phyloP scores from a whole-genome alignment of 257 asterid species.

The Echium plantagineum region DNA sequence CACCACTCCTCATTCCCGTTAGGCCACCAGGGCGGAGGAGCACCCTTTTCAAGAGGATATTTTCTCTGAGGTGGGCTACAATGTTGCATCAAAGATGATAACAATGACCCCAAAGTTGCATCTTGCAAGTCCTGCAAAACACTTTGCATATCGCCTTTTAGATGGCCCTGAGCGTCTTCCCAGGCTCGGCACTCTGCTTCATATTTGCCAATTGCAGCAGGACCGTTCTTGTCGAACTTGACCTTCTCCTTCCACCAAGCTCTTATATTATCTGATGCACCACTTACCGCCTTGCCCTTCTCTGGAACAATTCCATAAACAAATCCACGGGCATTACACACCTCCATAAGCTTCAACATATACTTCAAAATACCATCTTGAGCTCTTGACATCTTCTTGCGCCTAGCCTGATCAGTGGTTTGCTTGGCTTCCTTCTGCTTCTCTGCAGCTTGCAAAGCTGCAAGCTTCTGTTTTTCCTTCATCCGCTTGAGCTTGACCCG shows the following conservation, averaged over 20 bases:
- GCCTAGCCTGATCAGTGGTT: slow-evolving; percentile 43
- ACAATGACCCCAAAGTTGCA: slow-evolving; percentile 51
- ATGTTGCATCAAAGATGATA: slow-evolving; percentile 61
- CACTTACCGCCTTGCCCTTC: slow-evolving; percentile 62
- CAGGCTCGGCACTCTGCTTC: slow-evolving; percentile 35
- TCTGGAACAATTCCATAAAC: slow-evolving; percentile 70
- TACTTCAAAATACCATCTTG: slow-evolving; percentile 67
- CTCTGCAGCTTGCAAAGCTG: slow-evolving; percentile 39
- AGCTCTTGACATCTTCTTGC: slow-evolving; percentile 69
- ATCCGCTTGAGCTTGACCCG: slow-evolving; percentile 52
- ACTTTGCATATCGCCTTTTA: slow-evolving; percentile 21
- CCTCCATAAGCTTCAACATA: slow-evolving; percentile 72
- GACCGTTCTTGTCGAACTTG: slow-evolving; percentile 52
- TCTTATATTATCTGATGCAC: slow-evolving; percentile 56
- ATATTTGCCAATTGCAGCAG: slow-evolving; percentile 57
- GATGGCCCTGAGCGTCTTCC: slow-evolving; percentile 24
- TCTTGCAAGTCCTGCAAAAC: slow-evolving; percentile 53
- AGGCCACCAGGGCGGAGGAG: slow-evolving; percentile 75
- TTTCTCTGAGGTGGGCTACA: slow-evolving; percentile 62
- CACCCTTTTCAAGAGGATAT: slow-evolving; percentile 49
- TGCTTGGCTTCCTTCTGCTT: slow-evolving; percentile 39
- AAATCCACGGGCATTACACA: slow-evolving; percentile 64
- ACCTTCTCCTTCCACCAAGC: slow-evolving; percentile 86
- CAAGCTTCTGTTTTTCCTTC: slow-evolving; percentile 50
- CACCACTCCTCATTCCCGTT: slow-evolving; percentile 69